Evolutionary conservation across 768 basidiomycete species (phyloP), one percentile per base, ranked within the genome.

Genomic region (Neoboletus magnificus): DNA sequence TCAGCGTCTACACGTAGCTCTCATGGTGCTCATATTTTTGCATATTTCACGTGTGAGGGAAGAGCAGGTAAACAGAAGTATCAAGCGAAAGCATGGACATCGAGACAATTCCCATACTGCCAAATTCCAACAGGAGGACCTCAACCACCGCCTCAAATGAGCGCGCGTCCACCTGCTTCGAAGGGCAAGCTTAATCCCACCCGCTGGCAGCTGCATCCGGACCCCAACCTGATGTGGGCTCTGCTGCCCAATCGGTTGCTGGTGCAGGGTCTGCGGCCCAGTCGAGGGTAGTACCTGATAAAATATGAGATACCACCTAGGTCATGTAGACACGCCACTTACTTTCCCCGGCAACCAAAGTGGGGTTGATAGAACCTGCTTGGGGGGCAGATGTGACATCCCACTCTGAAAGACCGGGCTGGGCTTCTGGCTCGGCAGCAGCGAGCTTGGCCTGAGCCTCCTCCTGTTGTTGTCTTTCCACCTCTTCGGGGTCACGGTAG

Each of bases 401-500:
- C 89, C 92, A 92, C 65, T 92, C 89, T 46, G 79, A 61, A 23
- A 73, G 66, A 39, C 78, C 74, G 36, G 76, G 74, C 63, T 82
- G 87, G 42, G 69, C 73, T 54, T 75, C 83, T 60, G 80, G 84
- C 48, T 82, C 83, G 58, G 83, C 80, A 61, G 83, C 79, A 48
- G 74, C 73, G 49, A 77, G 75, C 76, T 94, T 94, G 65, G 91
- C 91, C 60, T 88, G 85, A 27, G 91, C 91, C 72, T 92, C 93
- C 72, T 93, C 95, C 69, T 91, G 87, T 71, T 93, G 91, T 77
- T 98, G 96, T 77, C 90, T 92, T 85, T 98, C 95, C 65, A 98
- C 91, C 77, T 99, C 97, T 73, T 99, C 95, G 58, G 96, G 94
- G 78, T 98, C 96, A 69, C 96, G 91, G 85, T 98, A 98, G 87